These are phyloP conservation scores for Tetrapisispora nanseiensis DNA, from an alignment of 805 yeast species.

Conservation along the genomic window DNA sequence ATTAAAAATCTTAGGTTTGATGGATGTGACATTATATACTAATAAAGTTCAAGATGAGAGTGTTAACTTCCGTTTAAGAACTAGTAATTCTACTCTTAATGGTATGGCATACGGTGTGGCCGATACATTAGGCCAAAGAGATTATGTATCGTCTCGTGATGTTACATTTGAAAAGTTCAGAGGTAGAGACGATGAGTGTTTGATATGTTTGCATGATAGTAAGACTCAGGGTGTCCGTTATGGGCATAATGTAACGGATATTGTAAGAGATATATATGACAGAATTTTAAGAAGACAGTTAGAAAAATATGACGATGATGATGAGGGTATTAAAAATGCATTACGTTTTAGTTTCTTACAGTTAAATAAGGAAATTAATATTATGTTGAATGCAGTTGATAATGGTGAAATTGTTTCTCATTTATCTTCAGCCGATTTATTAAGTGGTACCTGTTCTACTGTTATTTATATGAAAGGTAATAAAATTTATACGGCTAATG, in stretches of 20 bases:
- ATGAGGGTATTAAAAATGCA: constrained; percentile 58
- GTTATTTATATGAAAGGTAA: constrained; percentile 68
- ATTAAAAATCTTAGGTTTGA: constrained; percentile 67
- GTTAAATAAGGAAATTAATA: constrained; percentile 72
- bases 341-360: constrained; percentile 71
- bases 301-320: constrained; percentile 32
- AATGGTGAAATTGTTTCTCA: constrained; percentile 37
- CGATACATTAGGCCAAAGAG: constrained; percentile 66
- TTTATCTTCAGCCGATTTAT: constrained; percentile 54
- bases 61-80: constrained; percentile 73
- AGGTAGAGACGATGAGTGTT: constrained; percentile 71
- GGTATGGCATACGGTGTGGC: constrained; percentile 84
- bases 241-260: constrained; percentile 58
- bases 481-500: constrained; percentile 67
- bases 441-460: constrained; percentile 79
- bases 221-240: constrained; percentile 41
- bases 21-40: constrained; percentile 91
- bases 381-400: constrained; percentile 39
- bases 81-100: constrained; percentile 73
- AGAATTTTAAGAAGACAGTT: constrained; percentile 47
- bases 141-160: constrained; percentile 65
- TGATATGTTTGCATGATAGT: constrained; percentile 82
- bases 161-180: constrained; percentile 79
- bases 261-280: constrained; percentile 62
- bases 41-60: constrained; percentile 84